phyloP scores from a whole-genome alignment of 768 basidiomycete genomes.

The Tylopilus plumbeoviolaceoides region DNA sequence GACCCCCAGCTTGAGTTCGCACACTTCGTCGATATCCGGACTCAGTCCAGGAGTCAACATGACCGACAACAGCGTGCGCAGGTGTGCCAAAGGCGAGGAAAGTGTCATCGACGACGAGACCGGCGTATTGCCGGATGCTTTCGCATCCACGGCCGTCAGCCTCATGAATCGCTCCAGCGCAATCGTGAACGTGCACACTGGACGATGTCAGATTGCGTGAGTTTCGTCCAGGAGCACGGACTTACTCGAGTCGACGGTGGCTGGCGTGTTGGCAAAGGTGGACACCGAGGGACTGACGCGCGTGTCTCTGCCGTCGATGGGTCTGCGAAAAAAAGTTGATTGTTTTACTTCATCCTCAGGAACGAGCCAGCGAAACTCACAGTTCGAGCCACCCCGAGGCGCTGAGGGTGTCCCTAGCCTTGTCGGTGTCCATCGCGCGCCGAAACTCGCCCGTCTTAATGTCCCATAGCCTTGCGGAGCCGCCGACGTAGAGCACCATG shows the following conservation, averaged over 20 bases:
- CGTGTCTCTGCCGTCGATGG: conserved; percentile 26
- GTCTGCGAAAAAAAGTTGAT: conserved; percentile 8
- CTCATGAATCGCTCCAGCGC: conserved; percentile 51
- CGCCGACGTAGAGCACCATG: conserved; percentile 70
- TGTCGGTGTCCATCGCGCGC: conserved; percentile 73
- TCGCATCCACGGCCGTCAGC: conserved; percentile 46
- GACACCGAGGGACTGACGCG: conserved; percentile 24
- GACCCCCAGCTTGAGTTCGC: conserved; percentile 53
- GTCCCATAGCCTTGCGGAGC: conserved; percentile 85
- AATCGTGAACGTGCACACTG: conserved; percentile 48
- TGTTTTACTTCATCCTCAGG: neutral
- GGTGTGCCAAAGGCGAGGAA: conserved; percentile 46
- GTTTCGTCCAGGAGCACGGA: conserved; percentile 7
- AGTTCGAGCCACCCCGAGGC: conserved; percentile 73
- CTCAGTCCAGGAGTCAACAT: conserved; percentile 71
- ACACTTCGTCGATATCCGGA: conserved; percentile 65
- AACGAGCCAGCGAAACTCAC: conserved; percentile 37
- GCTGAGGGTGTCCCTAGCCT: conserved; percentile 67
- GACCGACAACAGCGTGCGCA: conserved; percentile 58
- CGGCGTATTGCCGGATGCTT: conserved; percentile 46
- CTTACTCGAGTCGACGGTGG: conserved; percentile 24
- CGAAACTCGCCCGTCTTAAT: conserved; percentile 77
- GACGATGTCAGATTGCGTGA: conserved; percentile 20
- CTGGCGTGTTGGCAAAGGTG: conserved; percentile 18
- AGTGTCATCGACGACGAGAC: conserved; percentile 33